phyloP scores from a whole-genome alignment of 495 filamentous ascomycete species.

The Jackrogersella multiformis region DNA sequence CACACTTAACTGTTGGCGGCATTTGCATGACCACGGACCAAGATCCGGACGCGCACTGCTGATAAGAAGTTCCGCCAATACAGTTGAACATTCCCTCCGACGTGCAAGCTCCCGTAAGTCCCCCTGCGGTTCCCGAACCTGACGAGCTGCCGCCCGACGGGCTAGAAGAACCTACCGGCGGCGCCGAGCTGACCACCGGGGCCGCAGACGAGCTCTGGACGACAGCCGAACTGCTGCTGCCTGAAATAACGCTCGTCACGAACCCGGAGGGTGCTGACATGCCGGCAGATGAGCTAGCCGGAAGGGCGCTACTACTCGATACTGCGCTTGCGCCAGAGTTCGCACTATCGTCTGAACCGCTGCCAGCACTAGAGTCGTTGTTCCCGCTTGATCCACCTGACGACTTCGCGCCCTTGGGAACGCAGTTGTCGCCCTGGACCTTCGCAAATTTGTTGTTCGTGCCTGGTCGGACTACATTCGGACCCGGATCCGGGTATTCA shows the following conservation, averaged over 20 bases:
- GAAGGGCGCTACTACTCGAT: not conserved
- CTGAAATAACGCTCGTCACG: conserved; percentile 10
- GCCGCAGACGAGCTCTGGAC: conserved; percentile 7
- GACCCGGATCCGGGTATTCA: conserved; percentile 65
- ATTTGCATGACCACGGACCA: conserved; percentile 42
- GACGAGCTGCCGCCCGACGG: conserved; percentile 15
- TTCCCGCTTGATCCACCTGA: conserved; percentile 24
- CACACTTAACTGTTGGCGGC: conserved; percentile 39
- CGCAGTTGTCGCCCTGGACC: conserved; percentile 29
- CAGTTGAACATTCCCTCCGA: conserved; percentile 48
- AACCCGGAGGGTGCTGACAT: not conserved
- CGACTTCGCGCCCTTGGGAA: conserved; percentile 39
- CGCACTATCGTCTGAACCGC: not conserved
- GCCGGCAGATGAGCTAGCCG: not conserved
- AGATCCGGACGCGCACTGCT: conserved; percentile 45
- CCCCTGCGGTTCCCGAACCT: conserved; percentile 27
- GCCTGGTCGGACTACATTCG: conserved; percentile 57
- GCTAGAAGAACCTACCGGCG: conserved; percentile 17
- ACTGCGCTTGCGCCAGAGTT: not conserved
- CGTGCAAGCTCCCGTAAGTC: conserved; percentile 43
- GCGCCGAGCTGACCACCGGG: not conserved
- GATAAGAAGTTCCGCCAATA: conserved; percentile 46
- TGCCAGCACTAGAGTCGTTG: not conserved
- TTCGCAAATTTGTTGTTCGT: conserved; percentile 29
- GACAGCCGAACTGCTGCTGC: not conserved